A percentile compares a stretch with the other conserved stretches of the same genome.
phyloP scores from a whole-genome alignment of 129 eudicot species.

The Apium graveolens region DNA sequence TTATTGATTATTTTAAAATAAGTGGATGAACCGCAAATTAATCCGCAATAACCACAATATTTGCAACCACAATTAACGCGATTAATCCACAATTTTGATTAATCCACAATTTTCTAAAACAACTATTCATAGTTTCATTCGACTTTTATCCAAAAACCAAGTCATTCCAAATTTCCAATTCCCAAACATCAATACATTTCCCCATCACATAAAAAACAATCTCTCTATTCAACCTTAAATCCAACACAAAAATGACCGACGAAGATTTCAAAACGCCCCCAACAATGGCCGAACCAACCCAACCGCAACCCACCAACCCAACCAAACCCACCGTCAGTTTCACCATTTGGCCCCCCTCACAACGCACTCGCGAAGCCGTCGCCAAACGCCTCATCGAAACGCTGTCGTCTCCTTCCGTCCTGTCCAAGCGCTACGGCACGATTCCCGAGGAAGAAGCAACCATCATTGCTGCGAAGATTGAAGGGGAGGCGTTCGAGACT shows the following conservation, averaged over 20 bases:
- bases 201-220: background rate
- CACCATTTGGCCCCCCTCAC: slow-evolving; percentile 90
- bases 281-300: slow-evolving; percentile 19
- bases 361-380: slow-evolving; percentile 94
- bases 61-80: too few relatives aligned
- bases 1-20: too few relatives aligned
- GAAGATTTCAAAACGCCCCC: slow-evolving; percentile 5
- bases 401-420: slow-evolving; percentile 40
- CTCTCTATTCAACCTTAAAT: background rate
- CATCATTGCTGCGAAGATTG: slow-evolving; percentile 37
- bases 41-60: too few relatives aligned
- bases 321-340: slow-evolving; percentile 31
- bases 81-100: too few relatives aligned
- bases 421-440: slow-evolving; percentile 75
- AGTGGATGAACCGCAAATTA: too few relatives aligned
- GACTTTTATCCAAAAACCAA: too few relatives aligned
- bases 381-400: slow-evolving; percentile 77
- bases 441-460: slow-evolving; percentile 57
- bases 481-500: slow-evolving; percentile 52
- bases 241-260: background rate
- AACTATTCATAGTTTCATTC: too few relatives aligned
- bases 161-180: too few relatives aligned
- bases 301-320: background rate
- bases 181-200: too few relatives aligned
- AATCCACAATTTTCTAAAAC: too few relatives aligned